Evolutionary conservation across 352 stramenopile species (phyloP), one percentile per base, ranked within the genome.

Genomic region (Pythium angustatum): DNA sequence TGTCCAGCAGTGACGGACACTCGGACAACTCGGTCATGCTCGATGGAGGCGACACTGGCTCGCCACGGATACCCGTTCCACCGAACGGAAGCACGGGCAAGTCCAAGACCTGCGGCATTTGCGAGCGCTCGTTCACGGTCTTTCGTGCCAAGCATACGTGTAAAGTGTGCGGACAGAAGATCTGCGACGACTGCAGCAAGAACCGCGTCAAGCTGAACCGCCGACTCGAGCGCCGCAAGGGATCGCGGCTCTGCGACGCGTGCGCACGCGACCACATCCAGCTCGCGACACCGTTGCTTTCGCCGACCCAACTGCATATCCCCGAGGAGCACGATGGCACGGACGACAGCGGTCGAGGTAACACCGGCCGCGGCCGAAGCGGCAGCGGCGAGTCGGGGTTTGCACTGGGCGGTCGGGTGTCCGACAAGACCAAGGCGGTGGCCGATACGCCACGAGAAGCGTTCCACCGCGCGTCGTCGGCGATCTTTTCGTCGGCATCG

Each of bases 111-210:
- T 92, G 83, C 53, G 75, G 68, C 15, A 77, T 88, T 40, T 92
- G 83, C 57, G 79, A 90, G 52, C 79, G 81, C 2, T 87, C 83
- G 26, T 92, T 92, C 41, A 70, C 78, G 2, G 81, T 94, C 40
- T 91, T 94, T 54, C 81, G 82, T 36, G 72, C 83, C 50, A 92
- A 92, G 67, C 85, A 94, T 62, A 91, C 83, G 62, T 94, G 85
- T 62, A 88, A 89, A 65, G 60, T 88, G 5, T 94, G 85, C 58
- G 54, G 67, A 34, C 71, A 77, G 43, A 86, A 87, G 62, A 85
- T 92, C 50, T 94, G 85, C 58, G 85, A 94, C 52, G 81, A 91
- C 73, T 94, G 85, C 70, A 91, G 81, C 64, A 89, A 91, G 72
- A 94, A 85, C 68, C 68, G 85, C 33, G 77, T 90, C 57, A 91